Base-by-base conservation (phyloP, 306 rosid genomes). In the Lathyrus sativus region DNA sequence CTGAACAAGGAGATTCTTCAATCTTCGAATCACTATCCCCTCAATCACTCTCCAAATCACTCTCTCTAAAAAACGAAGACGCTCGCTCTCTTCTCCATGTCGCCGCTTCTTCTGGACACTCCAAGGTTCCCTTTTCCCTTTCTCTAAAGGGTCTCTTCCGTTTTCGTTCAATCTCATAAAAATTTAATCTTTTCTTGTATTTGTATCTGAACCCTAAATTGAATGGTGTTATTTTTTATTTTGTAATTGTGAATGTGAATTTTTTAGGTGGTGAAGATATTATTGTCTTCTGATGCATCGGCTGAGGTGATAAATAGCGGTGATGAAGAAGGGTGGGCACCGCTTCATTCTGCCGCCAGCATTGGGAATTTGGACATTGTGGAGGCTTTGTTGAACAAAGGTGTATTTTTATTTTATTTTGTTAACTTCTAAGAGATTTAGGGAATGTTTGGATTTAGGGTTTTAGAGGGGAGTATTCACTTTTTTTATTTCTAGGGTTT, bases 241-340 rank as follows among this genome's bases (percentile, higher is more conserved):
- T 8, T 15, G 55, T 42, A 11, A 5, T 10, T 70, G 11, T 53
- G 62, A 13, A 11, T 50, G 61, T 37, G 60, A 17, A 24, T 70
- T 1, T 65, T 10, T 63, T 73, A 89, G 96, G 87, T 90, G 64
- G 89, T 86, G 65, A 79, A 85, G 82, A 43, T 79, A 48, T 75
- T 92, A 1, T 45, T 77, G 28, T 81, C 85, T 68, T 71, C 73
- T 72, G 96, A 86, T 55, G 88, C 73, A 54, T 78, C 84, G 2
- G 73, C 56, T 26, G 64, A 61, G 11, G 80, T 85, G 76, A 73
- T 92, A 11, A 90, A 90, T 63, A 73, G 84, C 65, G 75, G 53
- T 1, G 98, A 93, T 86, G 98, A 93, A 64, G 98, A 88, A 79
- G 97, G 98, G 12, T 93, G 97, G 98, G 85, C 85, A 0, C 96